Percentiles rank a stretch among this genome's conserved stretches.
phyloP scores from a whole-genome alignment of 768 basidiomycete genomes.

The Macrolepiota dolichaula region DNA sequence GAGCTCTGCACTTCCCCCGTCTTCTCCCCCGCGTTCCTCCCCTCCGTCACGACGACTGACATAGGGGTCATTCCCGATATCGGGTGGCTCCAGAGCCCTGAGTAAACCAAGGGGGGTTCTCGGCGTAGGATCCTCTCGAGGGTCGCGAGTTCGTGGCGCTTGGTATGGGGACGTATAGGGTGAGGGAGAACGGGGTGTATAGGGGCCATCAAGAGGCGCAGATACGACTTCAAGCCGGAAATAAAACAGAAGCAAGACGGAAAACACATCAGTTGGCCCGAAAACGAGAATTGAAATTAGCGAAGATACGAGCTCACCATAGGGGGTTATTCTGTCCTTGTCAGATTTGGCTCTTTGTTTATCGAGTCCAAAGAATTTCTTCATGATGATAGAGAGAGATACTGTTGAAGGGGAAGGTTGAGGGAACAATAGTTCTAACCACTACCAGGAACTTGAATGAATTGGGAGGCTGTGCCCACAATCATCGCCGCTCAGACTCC shows the following conservation, averaged over 20 bases:
- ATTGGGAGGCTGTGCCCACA: slow-evolving; percentile 11
- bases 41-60: slow-evolving; percentile 24
- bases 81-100: too few species aligned
- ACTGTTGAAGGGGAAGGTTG: background rate
- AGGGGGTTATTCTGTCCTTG: slow-evolving; percentile 11
- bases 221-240: too few species aligned
- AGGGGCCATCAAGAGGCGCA: too few species aligned
- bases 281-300: background rate
- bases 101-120: too few species aligned
- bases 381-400: slow-evolving; percentile 35
- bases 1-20: slow-evolving; percentile 48
- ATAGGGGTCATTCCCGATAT: background rate
- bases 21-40: slow-evolving; percentile 32
- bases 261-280: background rate
- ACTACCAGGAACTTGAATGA: too few species aligned
- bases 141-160: too few species aligned
- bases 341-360: slow-evolving; percentile 34
- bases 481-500: background rate
- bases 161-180: too few species aligned
- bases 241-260: background rate
- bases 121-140: too few species aligned
- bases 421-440: too few species aligned
- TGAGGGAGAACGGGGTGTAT: background rate
- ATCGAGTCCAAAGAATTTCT: slow-evolving; percentile 55
- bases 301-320: background rate